Percentiles rank a stretch among this genome's conserved stretches.
These are phyloP conservation scores for Colletotrichum godetiae DNA, from an alignment of 2,329 filamentous ascomycete genomes.

Conservation along the genomic window DNA sequence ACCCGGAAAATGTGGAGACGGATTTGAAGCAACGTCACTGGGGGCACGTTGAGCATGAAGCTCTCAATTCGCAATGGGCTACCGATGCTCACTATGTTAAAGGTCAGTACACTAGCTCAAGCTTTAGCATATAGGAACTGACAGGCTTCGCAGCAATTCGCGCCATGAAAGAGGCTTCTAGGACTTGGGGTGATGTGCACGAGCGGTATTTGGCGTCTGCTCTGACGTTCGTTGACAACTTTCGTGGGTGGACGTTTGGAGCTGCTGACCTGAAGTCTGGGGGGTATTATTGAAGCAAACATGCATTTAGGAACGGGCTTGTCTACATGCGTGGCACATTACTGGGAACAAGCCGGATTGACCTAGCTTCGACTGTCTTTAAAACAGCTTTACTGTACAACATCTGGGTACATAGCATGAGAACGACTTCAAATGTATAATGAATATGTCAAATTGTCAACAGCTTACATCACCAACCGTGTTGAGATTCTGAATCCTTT, in stretches of 20 bases:
- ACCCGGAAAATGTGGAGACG: conserved; percentile 71
- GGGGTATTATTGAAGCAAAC: not conserved
- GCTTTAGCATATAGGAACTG: not conserved
- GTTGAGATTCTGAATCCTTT: not conserved
- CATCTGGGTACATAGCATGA: conserved; percentile 4
- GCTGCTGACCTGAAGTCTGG: not conserved
- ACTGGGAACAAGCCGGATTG: not conserved
- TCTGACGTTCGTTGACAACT: conserved; percentile 78
- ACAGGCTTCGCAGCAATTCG: conserved; percentile 65
- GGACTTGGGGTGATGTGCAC: conserved; percentile 79
- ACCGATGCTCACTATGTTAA: conserved; percentile 90
- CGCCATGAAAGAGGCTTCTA: conserved; percentile 78
- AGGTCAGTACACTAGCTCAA: conserved; percentile 56
- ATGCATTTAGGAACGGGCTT: fast-evolving
- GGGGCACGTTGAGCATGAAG: conserved; percentile 79
- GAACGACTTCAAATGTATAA: conserved; percentile 6
- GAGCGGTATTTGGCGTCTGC: conserved; percentile 75
- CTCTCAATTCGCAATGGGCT: conserved; percentile 73
- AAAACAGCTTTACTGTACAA: conserved; percentile 1
- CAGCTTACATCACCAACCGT: not conserved
- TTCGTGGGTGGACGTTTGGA: conserved; percentile 71
- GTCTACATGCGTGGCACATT: not conserved
- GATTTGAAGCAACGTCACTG: conserved; percentile 77
- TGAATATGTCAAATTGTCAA: not conserved
- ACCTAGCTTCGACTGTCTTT: not conserved